Evolutionary conservation across 768 basidiomycete species (phyloP).

Genomic region (Termitomyces sp.): DNA sequence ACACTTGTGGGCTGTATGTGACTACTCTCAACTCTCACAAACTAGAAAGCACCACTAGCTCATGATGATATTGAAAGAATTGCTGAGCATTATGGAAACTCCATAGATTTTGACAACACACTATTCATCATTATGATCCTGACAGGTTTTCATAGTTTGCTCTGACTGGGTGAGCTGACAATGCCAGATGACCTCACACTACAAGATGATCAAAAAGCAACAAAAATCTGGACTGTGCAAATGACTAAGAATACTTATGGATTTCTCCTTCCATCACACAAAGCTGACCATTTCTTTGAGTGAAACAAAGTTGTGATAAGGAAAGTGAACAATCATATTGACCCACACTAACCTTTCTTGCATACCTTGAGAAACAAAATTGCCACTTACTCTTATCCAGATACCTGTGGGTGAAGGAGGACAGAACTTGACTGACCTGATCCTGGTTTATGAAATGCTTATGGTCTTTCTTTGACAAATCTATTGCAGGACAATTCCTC

Average conservation of each 20-base stretch:
- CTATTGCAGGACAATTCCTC: conserved; percentile 35
- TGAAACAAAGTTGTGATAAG: too few species aligned
- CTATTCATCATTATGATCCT: neutral
- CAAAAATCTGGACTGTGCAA: neutral
- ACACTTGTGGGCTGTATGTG: conserved; percentile 25
- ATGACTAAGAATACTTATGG: neutral
- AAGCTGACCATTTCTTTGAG: too few species aligned
- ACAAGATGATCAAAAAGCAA: neutral
- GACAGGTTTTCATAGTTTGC: neutral
- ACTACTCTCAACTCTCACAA: neutral
- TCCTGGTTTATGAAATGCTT: conserved; percentile 19
- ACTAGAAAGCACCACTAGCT: conserved; percentile 24
- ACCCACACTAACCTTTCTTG: too few species aligned
- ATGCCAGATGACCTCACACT: neutral
- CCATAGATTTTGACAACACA: conserved; percentile 4
- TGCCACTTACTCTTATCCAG: conserved; percentile 11
- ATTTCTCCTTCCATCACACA: neutral
- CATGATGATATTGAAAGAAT: neutral
- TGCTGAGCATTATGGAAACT: neutral
- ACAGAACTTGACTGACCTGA: conserved; percentile 15
- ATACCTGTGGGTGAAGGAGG: conserved; percentile 17
- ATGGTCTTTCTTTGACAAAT: conserved; percentile 3
- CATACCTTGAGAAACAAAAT: neutral
- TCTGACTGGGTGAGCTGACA: neutral
- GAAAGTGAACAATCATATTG: too few species aligned